Evolutionary conservation across 768 basidiomycete genomes (phyloP).

Genomic region (Symmetrospora coprosmae): DNA sequence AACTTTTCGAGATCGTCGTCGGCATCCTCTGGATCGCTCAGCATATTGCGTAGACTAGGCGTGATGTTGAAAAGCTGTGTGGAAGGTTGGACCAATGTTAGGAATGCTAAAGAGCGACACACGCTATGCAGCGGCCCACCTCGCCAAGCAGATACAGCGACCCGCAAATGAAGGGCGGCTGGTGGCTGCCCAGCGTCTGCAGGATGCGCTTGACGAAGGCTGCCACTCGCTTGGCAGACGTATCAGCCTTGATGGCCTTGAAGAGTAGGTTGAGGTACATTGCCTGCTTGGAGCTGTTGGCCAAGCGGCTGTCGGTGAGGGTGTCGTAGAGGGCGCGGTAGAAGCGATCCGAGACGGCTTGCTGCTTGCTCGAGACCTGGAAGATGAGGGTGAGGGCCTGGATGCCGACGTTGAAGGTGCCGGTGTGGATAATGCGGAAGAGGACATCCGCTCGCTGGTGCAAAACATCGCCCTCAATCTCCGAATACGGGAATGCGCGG

Average conservation of each 20-base stretch:
- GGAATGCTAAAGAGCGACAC: too few relatives aligned
- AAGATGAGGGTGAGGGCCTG: slow-evolving; percentile 80
- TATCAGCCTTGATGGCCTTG: slow-evolving; percentile 66
- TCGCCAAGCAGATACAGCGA: slow-evolving; percentile 76
- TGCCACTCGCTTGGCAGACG: slow-evolving; percentile 49
- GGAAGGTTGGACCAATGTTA: too few relatives aligned
- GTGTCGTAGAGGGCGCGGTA: slow-evolving; percentile 75
- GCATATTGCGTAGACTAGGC: slow-evolving; percentile 43
- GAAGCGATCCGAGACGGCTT: slow-evolving; percentile 41
- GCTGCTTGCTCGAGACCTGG: slow-evolving; percentile 45
- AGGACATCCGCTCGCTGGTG: slow-evolving; percentile 79
- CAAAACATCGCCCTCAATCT: slow-evolving; percentile 57
- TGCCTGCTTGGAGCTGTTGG: slow-evolving; percentile 76
- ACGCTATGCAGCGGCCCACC: slow-evolving; percentile 44
- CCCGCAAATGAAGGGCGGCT: slow-evolving; percentile 75
- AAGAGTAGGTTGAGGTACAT: slow-evolving; percentile 92
- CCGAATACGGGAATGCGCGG: slow-evolving; percentile 83
- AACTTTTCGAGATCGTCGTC: slow-evolving; percentile 21
- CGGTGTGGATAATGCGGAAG: slow-evolving; percentile 85
- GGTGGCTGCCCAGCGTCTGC: slow-evolving; percentile 60
- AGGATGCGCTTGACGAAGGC: slow-evolving; percentile 71
- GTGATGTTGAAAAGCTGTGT: slow-evolving; percentile 45
- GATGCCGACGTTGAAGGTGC: slow-evolving; percentile 90
- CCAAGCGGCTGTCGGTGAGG: slow-evolving; percentile 64
- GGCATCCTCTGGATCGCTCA: slow-evolving; percentile 37